phyloP scores from a whole-genome alignment of 345 rosid genomes.

The Raphanus raphanistrum region DNA sequence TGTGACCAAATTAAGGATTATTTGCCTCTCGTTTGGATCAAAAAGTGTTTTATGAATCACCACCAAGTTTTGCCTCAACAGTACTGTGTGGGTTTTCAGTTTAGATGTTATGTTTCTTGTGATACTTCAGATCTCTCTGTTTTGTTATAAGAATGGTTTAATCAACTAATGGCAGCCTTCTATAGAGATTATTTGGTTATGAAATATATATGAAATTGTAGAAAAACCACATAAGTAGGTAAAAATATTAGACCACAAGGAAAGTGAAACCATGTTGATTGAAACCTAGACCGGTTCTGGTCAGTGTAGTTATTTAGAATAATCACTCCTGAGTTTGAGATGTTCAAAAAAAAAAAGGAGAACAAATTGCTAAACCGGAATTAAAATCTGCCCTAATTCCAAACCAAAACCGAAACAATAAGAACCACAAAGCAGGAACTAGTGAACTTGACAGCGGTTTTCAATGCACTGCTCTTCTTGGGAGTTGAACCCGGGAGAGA shows the following conservation, averaged over 20 bases:
- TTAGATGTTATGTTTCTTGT: constrained; percentile 14
- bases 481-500: constrained; percentile 26
- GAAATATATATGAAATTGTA: too few relatives aligned
- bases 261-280: constrained; percentile 15
- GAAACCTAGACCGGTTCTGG: not conserved
- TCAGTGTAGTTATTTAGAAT: not conserved
- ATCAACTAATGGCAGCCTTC: not conserved
- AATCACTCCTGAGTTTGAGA: too few relatives aligned
- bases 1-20: not conserved
- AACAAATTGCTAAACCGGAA: constrained; percentile 11
- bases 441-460: constrained; percentile 10
- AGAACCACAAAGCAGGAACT: constrained; percentile 20
- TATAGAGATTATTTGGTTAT: not conserved
- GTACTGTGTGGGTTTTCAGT: not conserved
- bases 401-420: constrained; percentile 28
- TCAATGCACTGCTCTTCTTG: constrained; percentile 36
- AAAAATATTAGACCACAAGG: not conserved
- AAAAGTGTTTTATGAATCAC: not conserved
- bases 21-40: not conserved
- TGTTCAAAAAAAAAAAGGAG: not conserved
- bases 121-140: not conserved
- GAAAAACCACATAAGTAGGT: not conserved
- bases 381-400: not conserved
- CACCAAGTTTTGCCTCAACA: constrained; percentile 21
- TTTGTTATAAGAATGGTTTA: constrained; percentile 6